Conservation (phyloP, 305 asterid genomes). For the Fraxinus paxiana region DNA sequence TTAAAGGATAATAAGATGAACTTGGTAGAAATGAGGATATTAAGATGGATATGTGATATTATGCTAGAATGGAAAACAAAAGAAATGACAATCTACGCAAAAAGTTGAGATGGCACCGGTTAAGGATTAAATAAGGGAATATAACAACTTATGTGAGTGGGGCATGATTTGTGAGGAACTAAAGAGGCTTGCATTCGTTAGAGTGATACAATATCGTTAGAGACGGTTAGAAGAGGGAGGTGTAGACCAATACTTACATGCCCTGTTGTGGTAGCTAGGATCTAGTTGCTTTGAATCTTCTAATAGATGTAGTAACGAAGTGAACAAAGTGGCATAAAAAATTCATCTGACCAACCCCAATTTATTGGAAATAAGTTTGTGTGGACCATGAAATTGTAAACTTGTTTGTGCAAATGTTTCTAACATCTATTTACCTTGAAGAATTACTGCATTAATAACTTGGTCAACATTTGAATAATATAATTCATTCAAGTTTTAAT, state of each 20-base stretch:
- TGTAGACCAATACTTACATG: background rate
- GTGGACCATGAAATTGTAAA: background rate
- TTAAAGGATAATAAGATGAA: background rate
- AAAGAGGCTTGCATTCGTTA: background rate
- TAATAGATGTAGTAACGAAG: background rate
- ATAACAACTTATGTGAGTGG: background rate
- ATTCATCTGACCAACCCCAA: background rate
- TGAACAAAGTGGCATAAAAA: background rate
- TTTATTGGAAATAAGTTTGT: background rate
- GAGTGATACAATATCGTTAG: background rate
- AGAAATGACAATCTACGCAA: background rate
- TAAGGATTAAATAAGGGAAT: background rate
- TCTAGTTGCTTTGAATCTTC: background rate
- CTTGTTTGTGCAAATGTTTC: background rate
- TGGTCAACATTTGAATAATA: background rate
- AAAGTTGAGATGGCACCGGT: background rate
- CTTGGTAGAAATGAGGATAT: background rate
- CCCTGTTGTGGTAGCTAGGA: background rate
- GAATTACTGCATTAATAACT: background rate
- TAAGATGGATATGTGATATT: background rate
- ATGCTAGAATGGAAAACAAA: background rate
- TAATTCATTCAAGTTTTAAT: background rate
- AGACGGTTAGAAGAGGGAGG: background rate
- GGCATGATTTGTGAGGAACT: background rate
- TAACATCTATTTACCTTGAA: background rate